Percentiles rank a stretch among this genome's conserved stretches.
Conservation (phyloP, 371 early-diverging fungal species). For the Phascolomyces articulosus region DNA sequence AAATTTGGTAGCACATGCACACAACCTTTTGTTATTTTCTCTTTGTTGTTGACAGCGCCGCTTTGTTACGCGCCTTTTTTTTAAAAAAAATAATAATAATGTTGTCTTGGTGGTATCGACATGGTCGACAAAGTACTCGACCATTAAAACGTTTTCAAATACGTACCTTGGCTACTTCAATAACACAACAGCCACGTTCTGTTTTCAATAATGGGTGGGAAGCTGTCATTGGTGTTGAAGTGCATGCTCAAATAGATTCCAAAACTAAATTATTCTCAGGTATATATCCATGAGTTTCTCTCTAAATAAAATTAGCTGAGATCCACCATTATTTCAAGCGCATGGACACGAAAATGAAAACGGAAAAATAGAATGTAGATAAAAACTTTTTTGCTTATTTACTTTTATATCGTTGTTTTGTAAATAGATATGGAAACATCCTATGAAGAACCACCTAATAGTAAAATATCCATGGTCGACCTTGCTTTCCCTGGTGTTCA, state of each 20-base stretch:
- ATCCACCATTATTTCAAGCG: too few species aligned
- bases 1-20: too few species aligned
- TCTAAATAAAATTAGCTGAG: too few species aligned
- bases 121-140: background rate
- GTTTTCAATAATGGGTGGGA: slow-evolving; percentile 55
- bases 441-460: slow-evolving; percentile 70
- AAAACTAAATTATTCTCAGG: slow-evolving; percentile 86
- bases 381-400: too few species aligned
- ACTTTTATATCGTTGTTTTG: background rate
- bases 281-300: too few species aligned
- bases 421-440: slow-evolving; percentile 53
- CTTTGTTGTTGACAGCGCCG: too few species aligned
- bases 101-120: background rate
- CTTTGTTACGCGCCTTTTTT: too few species aligned
- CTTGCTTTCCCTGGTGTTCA: slow-evolving; percentile 86
- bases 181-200: background rate
- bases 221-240: slow-evolving; percentile 88
- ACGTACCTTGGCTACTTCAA: background rate
- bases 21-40: too few species aligned
- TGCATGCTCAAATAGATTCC: slow-evolving; percentile 85
- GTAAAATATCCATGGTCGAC: slow-evolving; percentile 75
- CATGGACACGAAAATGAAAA: slow-evolving; percentile 10
- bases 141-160: background rate
- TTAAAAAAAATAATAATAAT: background rate
- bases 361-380: slow-evolving; percentile 17